Base-by-base conservation (phyloP, 2,329 filamentous ascomycete genomes). In the Epichloe festucae region DNA sequence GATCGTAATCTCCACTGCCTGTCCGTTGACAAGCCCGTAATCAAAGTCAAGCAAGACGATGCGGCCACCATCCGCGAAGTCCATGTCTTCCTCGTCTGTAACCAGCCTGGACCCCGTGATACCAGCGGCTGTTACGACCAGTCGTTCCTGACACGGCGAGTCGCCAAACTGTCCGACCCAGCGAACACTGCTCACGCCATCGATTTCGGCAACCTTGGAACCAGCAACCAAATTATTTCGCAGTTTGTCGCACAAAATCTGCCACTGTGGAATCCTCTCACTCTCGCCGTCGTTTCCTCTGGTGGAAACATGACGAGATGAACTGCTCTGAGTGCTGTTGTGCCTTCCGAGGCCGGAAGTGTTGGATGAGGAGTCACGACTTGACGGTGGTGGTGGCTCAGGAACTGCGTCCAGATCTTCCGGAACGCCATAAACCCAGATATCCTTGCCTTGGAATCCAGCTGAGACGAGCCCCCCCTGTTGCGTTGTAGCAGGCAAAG, bases 341-440 rank as follows among this genome's bases (percentile, higher is more conserved):
- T 64, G 61, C 45, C 67, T 63, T 15, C 62, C 63, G 0, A 67
- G 52, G 21, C 45, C 46, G 12, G 45, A 23, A n/a, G 19, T 14
- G 31, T 50, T 51, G 8, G 48, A 56, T 10, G 62, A 56, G 10
- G 55, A 55, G 41, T 61, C 59, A 15, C 59, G 56, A 36, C 57
- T 54, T 31, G 44, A 39, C 3, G 58, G 42, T 2, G 60, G 27
- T 31, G 27, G 51, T 52, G 49, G 70, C 66, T 78, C 75, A 2
- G 78, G 73, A 19, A 78, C 67, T 21, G 81, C 76, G 62, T 87
- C 84, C 19, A 89, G 69, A 58, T 86, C 81, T 59, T 85, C 81
- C 1, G 87, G 87, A 31, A 91, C 71, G 27, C 87, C 87, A 64
- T 91, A 91, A 2, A 91, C 66, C 85, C 86, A 91, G 5, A 93